A percentile compares a stretch with the other conserved stretches of the same genome.
Conservation (phyloP, 2,329 filamentous ascomycete species). For the Sordariomycetes sp. region DNA sequence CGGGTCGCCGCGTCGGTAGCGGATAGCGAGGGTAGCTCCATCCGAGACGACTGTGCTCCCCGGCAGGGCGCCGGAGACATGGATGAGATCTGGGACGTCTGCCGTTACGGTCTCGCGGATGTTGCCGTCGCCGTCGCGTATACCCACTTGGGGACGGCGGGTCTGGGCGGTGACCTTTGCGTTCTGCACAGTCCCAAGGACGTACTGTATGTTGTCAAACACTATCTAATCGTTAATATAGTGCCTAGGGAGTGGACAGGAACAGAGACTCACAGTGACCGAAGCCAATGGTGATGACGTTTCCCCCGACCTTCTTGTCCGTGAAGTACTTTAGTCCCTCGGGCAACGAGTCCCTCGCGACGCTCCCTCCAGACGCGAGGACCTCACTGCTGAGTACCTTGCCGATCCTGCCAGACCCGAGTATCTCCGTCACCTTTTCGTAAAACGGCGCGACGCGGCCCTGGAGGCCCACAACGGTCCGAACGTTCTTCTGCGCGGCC, state of each 20-base stretch:
- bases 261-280: constrained; percentile 28
- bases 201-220: not conserved
- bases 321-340: constrained; percentile 31
- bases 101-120: constrained; percentile 19
- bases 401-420: constrained; percentile 32
- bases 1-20: constrained; percentile 30
- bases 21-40: constrained; percentile 26
- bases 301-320: constrained; percentile 31
- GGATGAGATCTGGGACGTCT: constrained; percentile 28
- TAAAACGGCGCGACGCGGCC: constrained; percentile 26
- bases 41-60: constrained; percentile 11
- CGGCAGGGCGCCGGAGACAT: constrained; percentile 20
- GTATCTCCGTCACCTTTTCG: constrained; percentile 23
- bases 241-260: constrained; percentile 7
- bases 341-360: constrained; percentile 16
- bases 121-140: constrained; percentile 18
- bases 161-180: constrained; percentile 9
- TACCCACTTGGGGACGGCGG: constrained; percentile 24
- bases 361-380: constrained; percentile 20
- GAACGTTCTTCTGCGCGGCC: constrained; percentile 17
- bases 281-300: constrained; percentile 25
- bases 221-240: not conserved
- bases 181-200: not conserved
- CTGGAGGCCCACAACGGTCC: constrained; percentile 36
- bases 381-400: constrained; percentile 37